phyloP scores from a whole-genome alignment of 306 rosid genomes.

The Vigna mungo region DNA sequence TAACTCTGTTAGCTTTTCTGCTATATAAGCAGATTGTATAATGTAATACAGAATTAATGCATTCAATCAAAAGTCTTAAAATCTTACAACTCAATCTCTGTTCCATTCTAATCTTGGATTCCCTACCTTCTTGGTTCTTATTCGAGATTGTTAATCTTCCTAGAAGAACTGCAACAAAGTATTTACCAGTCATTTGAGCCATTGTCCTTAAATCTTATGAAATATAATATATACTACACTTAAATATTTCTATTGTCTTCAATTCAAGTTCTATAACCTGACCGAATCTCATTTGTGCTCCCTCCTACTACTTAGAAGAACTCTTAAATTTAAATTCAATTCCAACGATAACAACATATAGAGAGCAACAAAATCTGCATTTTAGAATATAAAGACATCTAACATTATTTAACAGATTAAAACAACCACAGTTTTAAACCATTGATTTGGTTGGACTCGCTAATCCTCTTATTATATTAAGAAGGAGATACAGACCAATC shows the following conservation, averaged over 20 bases:
- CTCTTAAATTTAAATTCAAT: not conserved
- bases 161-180: no score
- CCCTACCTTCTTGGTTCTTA: no score
- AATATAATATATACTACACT: no score
- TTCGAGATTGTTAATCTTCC: no score
- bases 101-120: no score
- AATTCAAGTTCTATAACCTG: not conserved
- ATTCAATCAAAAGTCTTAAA: no score
- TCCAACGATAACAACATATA: conserved; percentile 16
- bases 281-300: not conserved
- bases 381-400: not conserved
- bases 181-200: not conserved
- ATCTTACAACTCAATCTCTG: no score
- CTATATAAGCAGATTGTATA: no score
- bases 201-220: not conserved
- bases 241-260: conserved; percentile 1
- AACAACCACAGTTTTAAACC: not conserved
- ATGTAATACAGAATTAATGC: no score
- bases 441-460: not conserved
- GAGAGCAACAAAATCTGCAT: not conserved
- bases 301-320: not conserved
- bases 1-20: no score
- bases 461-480: not conserved
- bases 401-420: not conserved
- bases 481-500: not conserved